Evolutionary conservation across 2,329 filamentous ascomycete genomes (phyloP).

Genomic region (Proliferodiscus dingleyae): DNA sequence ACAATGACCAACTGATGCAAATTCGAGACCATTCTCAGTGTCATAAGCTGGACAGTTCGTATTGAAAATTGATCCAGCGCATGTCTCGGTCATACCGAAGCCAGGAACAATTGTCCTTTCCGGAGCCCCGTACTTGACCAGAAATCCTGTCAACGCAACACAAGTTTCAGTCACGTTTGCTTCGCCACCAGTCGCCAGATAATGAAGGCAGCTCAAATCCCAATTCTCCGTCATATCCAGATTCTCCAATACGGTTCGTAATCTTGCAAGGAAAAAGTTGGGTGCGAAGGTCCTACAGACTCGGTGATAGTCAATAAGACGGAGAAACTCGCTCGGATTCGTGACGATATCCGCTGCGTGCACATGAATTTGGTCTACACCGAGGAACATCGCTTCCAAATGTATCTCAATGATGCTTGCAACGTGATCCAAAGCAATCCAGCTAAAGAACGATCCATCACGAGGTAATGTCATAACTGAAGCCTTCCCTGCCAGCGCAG

Average conservation of each 20-base stretch:
- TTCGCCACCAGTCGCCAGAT: conserved; percentile 42
- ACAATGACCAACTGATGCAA: conserved; percentile 37
- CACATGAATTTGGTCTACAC: conserved; percentile 43
- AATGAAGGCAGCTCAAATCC: conserved; percentile 30
- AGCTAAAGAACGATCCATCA: conserved; percentile 33
- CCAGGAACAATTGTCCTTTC: conserved; percentile 36
- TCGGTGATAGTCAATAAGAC: conserved; percentile 36
- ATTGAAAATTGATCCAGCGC: conserved; percentile 42
- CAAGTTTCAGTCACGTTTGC: conserved; percentile 37
- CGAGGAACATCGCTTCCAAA: conserved; percentile 40
- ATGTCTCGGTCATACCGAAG: conserved; percentile 50
- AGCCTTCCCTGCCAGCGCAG: conserved; percentile 38
- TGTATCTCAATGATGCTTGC: conserved; percentile 48
- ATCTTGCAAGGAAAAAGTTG: conserved; percentile 35
- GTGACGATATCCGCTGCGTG: conserved; percentile 37
- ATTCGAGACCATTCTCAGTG: conserved; percentile 20
- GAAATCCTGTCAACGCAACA: conserved; percentile 22
- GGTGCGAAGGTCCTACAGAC: conserved; percentile 42
- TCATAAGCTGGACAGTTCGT: conserved; percentile 38
- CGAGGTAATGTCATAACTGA: conserved; percentile 22
- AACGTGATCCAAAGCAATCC: conserved; percentile 48
- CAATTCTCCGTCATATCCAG: conserved; percentile 1
- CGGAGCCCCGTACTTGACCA: conserved; percentile 32
- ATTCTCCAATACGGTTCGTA: conserved; percentile 5
- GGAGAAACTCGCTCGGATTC: conserved; percentile 36